Evolutionary conservation across 441 rosid species (phyloP), one percentile per base, ranked within the genome.

Genomic region (Breynia disticha): DNA sequence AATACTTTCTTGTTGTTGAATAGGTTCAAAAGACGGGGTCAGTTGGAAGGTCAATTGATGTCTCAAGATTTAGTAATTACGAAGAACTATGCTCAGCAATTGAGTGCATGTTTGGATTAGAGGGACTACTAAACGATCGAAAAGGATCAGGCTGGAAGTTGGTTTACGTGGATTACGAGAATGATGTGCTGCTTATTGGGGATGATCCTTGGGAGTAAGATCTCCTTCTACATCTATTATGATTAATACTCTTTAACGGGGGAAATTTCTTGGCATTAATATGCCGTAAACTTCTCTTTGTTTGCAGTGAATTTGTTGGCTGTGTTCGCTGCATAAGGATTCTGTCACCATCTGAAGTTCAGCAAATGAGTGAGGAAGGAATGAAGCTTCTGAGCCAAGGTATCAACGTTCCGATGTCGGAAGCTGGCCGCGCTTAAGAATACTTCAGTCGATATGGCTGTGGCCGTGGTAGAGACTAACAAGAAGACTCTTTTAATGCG

Each of bases 201-300:
- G 99, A 94, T 73, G 99, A 90, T 71, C 99, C 96, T 11, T 94
- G 96, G 99, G 95, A 90, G 99, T 94, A 77, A 80, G 96, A 71
- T 15, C 42, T 43, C 5, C 16, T 22, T 64, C 48, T 24, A 21
- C 10, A 41, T 48, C 54, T 17, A 53, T 11, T 19, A 9, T 48
- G 2, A 28, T 24, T 7, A 24, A 24, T 24, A 24, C 32, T 24
- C 32, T 24, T 24, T 24, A 24, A 24, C n/a, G n/a, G n/a, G n/a
- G n/a, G n/a, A n/a, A n/a, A 24, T 24, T 24, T 24, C 32, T 3
- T 2, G 32, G 32, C 7, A 24, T 24, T 39, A 13, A 10, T 3
- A 39, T 39, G 43, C 15, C 5, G 19, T 41, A 44, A 53, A 9
- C 52, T 48, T 11, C 32, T 19, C 51, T 19, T 60, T 51, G 56